Conservation (phyloP, 345 rosid genomes). For the Eucalyptus polyanthemos region DNA sequence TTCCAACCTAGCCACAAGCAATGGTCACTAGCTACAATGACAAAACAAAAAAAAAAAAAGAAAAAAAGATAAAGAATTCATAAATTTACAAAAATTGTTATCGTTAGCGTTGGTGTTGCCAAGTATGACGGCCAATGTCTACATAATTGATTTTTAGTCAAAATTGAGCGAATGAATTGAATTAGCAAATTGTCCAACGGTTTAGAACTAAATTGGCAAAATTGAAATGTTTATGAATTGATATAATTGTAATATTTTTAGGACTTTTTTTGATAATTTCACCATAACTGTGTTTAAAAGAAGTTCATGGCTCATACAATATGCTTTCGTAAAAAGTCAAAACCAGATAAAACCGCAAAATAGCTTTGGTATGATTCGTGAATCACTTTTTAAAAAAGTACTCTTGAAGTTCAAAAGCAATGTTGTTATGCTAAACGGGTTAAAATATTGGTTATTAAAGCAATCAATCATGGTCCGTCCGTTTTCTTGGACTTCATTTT, state of each 20-base stretch:
- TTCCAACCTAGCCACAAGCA: no score
- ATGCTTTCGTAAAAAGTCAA: neutral
- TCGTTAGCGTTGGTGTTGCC: no score
- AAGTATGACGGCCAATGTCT: no score
- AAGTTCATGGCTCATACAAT: neutral
- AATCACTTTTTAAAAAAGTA: neutral
- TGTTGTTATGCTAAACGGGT: neutral
- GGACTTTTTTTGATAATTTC: no score
- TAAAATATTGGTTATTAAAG: neutral
- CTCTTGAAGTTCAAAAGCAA: neutral
- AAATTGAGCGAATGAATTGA: no score
- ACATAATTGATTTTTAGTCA: accelerated
- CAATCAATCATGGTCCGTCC: neutral
- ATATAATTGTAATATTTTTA: no score
- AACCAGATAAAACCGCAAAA: neutral
- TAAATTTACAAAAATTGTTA: no score
- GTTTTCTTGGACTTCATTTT: neutral
- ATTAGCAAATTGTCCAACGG: no score
- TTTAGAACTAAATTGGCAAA: no score
- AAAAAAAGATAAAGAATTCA: no score
- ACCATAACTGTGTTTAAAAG: neutral
- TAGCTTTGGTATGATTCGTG: neutral
- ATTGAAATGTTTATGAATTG: no score
- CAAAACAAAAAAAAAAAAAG: accelerated
- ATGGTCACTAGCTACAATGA: no score